Percentiles rank a stretch among this genome's conserved stretches.
Conservation (phyloP, 2,329 filamentous ascomycete species). For the Trichophyton rubrum region DNA sequence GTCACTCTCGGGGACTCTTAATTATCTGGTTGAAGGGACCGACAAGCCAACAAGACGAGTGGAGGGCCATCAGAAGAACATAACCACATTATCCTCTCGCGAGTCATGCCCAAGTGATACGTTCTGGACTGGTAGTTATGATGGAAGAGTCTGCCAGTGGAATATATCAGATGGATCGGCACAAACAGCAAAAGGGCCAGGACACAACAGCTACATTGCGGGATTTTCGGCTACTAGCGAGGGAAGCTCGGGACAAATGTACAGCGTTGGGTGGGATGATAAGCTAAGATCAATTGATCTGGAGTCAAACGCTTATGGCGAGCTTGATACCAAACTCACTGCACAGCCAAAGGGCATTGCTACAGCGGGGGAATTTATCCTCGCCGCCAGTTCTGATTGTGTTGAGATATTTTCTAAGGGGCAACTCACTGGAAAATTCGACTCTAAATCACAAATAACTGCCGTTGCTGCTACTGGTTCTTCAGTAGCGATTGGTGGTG, state of each 20-base stretch:
- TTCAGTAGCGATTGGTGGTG: conserved; percentile 62
- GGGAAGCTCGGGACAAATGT: conserved; percentile 46
- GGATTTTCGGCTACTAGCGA: conserved; percentile 51
- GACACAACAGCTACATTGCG: conserved; percentile 74
- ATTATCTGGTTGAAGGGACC: conserved; percentile 67
- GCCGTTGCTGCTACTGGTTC: conserved; percentile 57
- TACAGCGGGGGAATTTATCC: conserved; percentile 40
- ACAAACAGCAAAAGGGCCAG: conserved; percentile 61
- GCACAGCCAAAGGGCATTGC: conserved; percentile 70
- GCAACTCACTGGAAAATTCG: conserved; percentile 46
- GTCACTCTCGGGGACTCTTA: conserved; percentile 77
- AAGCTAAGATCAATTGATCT: conserved; percentile 68
- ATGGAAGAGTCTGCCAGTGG: conserved; percentile 79
- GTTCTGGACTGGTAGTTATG: conserved; percentile 82
- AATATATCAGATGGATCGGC: conserved; percentile 58
- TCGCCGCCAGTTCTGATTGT: conserved; percentile 48
- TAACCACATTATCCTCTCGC: conserved; percentile 60
- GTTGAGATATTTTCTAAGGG: conserved; percentile 49
- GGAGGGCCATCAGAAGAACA: conserved; percentile 80
- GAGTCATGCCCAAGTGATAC: conserved; percentile 43
- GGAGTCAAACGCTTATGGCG: conserved; percentile 61
- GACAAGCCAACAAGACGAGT: conserved; percentile 58
- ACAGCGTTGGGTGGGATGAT: conserved; percentile 90
- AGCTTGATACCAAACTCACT: conserved; percentile 52
- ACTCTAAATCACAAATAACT: conserved; percentile 53